Conservation (phyloP, 1,284 basidiomycete species). For the Somion occarium region DNA sequence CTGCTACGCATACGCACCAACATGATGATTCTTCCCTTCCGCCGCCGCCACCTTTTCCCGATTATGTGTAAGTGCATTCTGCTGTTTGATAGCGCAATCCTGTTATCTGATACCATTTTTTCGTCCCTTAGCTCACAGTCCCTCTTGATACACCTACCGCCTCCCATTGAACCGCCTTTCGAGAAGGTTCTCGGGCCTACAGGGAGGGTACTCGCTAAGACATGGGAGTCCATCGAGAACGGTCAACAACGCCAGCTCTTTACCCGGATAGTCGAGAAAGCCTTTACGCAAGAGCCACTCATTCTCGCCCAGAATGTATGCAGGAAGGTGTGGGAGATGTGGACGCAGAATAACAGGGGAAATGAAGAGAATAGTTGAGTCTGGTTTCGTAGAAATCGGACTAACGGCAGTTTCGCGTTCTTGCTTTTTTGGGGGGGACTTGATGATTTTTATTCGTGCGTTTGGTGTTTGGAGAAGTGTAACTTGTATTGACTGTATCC, state of each 20-base stretch:
- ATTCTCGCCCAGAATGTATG: conserved; percentile 25
- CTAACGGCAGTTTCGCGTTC: no score
- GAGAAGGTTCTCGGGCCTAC: conserved; percentile 27
- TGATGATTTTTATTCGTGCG: not conserved
- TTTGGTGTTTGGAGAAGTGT: no score
- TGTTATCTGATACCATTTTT: conserved; percentile 6
- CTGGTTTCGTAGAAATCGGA: not conserved
- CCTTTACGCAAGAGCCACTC: conserved; percentile 25
- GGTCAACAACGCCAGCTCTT: conserved; percentile 25
- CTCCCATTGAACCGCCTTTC: conserved; percentile 18
- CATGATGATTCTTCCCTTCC: conserved; percentile 6
- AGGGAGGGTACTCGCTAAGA: conserved; percentile 20
- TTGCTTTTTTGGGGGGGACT: not conserved
- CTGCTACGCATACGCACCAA: not conserved
- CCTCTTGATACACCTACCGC: conserved; percentile 22
- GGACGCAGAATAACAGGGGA: conserved; percentile 17
- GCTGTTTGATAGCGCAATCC: not conserved
- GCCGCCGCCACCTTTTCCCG: conserved; percentile 19
- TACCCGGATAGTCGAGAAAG: conserved; percentile 25
- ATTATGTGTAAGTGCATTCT: conserved; percentile 20
- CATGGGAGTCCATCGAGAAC: conserved; percentile 21
- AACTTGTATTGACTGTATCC: no score
- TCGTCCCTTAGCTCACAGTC: conserved; percentile 15
- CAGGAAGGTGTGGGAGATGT: conserved; percentile 25
- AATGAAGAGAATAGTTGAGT: not conserved